A percentile compares a stretch with the other conserved stretches of the same genome.
Conservation (phyloP, 352 stramenopile species). For the Halophytophthora batemanensis region DNA sequence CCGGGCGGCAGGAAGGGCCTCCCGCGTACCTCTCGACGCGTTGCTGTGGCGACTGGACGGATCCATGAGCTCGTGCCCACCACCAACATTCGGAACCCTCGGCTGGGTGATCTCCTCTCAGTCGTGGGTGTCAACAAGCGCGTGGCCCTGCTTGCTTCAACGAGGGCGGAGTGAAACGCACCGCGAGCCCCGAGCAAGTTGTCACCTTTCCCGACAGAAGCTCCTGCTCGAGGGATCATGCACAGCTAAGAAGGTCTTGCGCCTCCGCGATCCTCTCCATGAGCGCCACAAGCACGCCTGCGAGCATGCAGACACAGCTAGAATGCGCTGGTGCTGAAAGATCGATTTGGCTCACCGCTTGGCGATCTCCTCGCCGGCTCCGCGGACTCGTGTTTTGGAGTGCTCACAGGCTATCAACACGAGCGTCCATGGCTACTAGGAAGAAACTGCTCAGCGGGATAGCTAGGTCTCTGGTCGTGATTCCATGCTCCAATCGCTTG, state of each 20-base stretch:
- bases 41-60: too few relatives aligned
- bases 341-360: conserved; percentile 34
- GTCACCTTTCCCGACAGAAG: conserved; percentile 58
- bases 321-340: conserved; percentile 59
- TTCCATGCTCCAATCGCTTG: background rate
- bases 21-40: too few relatives aligned
- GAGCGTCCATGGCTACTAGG: conserved; percentile 20
- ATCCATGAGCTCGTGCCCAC: too few relatives aligned
- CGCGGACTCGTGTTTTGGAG: conserved; percentile 13
- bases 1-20: too few relatives aligned
- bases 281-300: conserved; percentile 25
- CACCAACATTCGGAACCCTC: too few relatives aligned
- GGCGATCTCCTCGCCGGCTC: conserved; percentile 8
- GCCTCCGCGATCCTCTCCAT: conserved; percentile 26
- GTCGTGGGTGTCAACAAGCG: too few relatives aligned
- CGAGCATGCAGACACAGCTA: conserved; percentile 60
- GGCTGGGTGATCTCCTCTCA: too few relatives aligned
- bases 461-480: background rate
- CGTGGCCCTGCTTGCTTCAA: conserved; percentile 12
- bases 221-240: too few relatives aligned
- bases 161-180: conserved; percentile 13
- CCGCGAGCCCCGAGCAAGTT: conserved; percentile 42
- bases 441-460: conserved; percentile 26
- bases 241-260: conserved; percentile 41
- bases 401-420: conserved; percentile 40